Conservation (phyloP, 106 monocot species). For the Allium sativum region DNA sequence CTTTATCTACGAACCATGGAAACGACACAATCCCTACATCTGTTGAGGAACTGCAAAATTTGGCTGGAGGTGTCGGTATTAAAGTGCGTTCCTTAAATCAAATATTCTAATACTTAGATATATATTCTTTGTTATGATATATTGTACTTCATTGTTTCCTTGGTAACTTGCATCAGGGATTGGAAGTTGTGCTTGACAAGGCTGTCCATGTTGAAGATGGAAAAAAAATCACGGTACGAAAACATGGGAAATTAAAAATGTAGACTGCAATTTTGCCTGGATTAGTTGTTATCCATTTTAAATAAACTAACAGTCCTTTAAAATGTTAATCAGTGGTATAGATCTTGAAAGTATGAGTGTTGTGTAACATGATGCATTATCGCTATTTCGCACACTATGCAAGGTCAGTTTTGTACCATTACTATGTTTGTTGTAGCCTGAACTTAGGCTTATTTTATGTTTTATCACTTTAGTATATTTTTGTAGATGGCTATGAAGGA, state of each 20-base stretch:
- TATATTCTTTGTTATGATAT: background rate
- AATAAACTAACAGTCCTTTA: too few species aligned
- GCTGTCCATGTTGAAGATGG: conserved; percentile 75
- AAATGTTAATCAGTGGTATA: conserved; percentile 67
- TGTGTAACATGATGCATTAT: conserved; percentile 77
- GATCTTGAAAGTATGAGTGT: conserved; percentile 89
- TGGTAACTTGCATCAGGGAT: conserved; percentile 34
- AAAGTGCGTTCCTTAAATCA: conserved; percentile 40
- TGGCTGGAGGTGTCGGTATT: conserved; percentile 93
- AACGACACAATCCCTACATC: conserved; percentile 52
- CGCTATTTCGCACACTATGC: conserved; percentile 93
- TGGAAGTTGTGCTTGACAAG: conserved; percentile 96
- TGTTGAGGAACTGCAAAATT: conserved; percentile 78
- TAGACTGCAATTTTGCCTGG: background rate
- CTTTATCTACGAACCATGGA: conserved; percentile 37
- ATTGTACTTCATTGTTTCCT: background rate
- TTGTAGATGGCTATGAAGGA: conserved; percentile 98
- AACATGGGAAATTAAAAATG: conserved; percentile 1
- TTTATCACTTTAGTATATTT: conserved; percentile 6
- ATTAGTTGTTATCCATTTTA: background rate
- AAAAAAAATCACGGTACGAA: conserved; percentile 60
- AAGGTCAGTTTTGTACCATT: conserved; percentile 47
- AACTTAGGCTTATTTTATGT: background rate
- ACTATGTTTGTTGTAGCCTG: background rate
- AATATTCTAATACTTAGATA: background rate